These are phyloP conservation scores for Irpex sp. DNA, from an alignment of 1,284 basidiomycete species.

Conservation along the genomic window DNA sequence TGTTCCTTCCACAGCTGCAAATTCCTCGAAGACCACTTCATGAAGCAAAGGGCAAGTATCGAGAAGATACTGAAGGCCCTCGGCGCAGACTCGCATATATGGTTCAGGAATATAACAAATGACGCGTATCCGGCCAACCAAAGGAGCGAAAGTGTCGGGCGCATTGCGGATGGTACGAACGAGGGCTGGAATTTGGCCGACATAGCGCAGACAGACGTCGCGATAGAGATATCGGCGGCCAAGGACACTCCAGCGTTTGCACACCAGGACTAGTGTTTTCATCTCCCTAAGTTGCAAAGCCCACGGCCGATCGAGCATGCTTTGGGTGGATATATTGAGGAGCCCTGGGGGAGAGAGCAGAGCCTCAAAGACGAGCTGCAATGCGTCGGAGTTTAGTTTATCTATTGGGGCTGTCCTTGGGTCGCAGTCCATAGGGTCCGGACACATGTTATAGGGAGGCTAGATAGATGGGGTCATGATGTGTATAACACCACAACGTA, in stretches of 20 bases:
- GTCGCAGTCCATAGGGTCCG: neutral
- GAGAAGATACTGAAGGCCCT: neutral
- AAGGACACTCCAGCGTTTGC: neutral
- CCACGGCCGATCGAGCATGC: neutral
- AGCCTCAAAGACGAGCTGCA: neutral
- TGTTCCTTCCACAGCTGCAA: neutral
- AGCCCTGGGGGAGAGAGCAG: neutral
- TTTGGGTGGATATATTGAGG: neutral
- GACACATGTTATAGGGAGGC: neutral
- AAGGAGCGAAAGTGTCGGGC: neutral
- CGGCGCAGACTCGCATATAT: neutral
- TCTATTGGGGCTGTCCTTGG: neutral
- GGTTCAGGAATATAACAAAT: neutral
- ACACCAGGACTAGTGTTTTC: neutral
- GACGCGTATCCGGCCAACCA: neutral
- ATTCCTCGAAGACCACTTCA: neutral
- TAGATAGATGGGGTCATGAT: neutral
- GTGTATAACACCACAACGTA: too few species aligned
- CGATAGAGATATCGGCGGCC: neutral
- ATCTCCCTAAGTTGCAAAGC: neutral
- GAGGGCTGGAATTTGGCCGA: neutral
- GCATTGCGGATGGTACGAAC: neutral
- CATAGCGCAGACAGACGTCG: neutral
- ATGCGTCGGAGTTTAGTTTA: neutral
- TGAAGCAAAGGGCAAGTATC: neutral